Conservation (phyloP, 2,329 filamentous ascomycete species). For the Neofusicoccum sp. region DNA sequence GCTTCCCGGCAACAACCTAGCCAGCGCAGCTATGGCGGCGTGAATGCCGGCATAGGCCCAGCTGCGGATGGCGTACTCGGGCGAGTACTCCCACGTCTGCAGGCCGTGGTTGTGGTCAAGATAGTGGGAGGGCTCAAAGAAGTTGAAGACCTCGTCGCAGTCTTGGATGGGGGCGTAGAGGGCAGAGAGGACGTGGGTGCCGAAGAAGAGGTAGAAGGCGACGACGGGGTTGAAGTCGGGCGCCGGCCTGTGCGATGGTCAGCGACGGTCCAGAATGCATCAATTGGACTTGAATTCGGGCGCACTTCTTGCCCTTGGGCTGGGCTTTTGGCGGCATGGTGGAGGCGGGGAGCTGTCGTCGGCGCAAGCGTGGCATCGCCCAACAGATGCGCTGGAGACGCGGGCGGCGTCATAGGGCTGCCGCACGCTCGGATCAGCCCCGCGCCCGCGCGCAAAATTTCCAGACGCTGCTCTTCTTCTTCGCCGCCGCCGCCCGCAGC, state of each 20-base stretch:
- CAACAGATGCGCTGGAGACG: slow-evolving; percentile 12
- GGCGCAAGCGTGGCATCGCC: not conserved
- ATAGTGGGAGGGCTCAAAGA: slow-evolving; percentile 97
- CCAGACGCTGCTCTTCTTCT: slow-evolving; percentile 6
- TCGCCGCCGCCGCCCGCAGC: not conserved
- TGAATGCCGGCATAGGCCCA: slow-evolving; percentile 90
- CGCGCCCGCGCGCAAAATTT: slow-evolving; percentile 18
- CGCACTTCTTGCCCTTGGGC: slow-evolving; percentile 15
- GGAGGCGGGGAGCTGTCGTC: not conserved
- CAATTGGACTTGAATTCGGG: slow-evolving; percentile 2
- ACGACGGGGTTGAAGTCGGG: slow-evolving; percentile 65
- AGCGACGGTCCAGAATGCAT: slow-evolving; percentile 48
- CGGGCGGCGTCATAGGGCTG: slow-evolving; percentile 17
- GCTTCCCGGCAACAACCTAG: slow-evolving; percentile 55
- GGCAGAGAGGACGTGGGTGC: slow-evolving; percentile 74
- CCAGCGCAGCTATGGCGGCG: slow-evolving; percentile 69
- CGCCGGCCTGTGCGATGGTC: slow-evolving; percentile 27
- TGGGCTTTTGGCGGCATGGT: slow-evolving; percentile 11
- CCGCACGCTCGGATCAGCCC: slow-evolving; percentile 1
- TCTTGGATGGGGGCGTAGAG: slow-evolving; percentile 90
- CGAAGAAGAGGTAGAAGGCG: slow-evolving; percentile 79
- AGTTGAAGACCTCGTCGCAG: slow-evolving; percentile 98
- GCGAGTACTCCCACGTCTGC: slow-evolving; percentile 99
- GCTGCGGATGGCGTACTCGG: slow-evolving; percentile 90
- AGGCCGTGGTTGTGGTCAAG: slow-evolving; percentile 88